Percentiles rank a stretch among this genome's conserved stretches.
phyloP scores from a whole-genome alignment of 192 early-diverging fungal genomes.

The Coemansia sp. region DNA sequence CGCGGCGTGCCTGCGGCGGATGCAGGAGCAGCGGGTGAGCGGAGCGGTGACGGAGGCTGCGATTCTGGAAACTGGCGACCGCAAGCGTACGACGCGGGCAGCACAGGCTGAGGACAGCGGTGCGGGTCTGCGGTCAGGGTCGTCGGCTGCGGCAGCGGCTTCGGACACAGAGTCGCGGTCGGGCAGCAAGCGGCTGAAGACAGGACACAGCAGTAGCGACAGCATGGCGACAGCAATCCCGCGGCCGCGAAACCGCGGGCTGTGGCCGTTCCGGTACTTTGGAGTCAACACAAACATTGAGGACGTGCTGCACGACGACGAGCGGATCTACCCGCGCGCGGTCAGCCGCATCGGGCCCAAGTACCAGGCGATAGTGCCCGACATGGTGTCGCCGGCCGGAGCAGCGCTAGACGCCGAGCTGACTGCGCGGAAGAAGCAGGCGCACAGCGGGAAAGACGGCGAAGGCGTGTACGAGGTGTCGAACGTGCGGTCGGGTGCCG shows the following conservation, averaged over 20 bases:
- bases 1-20: conserved; percentile 62
- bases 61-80: conserved; percentile 16
- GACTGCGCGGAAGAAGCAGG: background rate
- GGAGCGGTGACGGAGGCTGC: conserved; percentile 6
- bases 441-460: background rate
- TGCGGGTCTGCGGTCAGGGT: conserved; percentile 14
- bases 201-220: conserved; percentile 24
- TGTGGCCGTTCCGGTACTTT: conserved; percentile 92
- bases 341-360: conserved; percentile 77
- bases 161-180: conserved; percentile 52
- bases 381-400: conserved; percentile 48
- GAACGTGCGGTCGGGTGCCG: background rate
- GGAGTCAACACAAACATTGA: conserved; percentile 76
- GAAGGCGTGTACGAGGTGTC: background rate
- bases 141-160: background rate
- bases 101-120: conserved; percentile 25
- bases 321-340: conserved; percentile 76
- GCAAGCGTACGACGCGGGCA: conserved; percentile 43
- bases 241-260: conserved; percentile 51
- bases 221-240: conserved; percentile 26
- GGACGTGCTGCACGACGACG: conserved; percentile 72
- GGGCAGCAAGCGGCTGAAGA: conserved; percentile 48
- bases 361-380: conserved; percentile 78
- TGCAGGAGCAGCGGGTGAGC: conserved; percentile 35
- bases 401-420: conserved; percentile 36